Evolutionary conservation across 306 rosid genomes (phyloP).

Genomic region (barrel medic (Medicago truncatula)): MtrunA17r5.0-ANR NC_053047.1:10505501-10506000

Average conservation of each 20-base stretch:
- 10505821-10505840: conserved; percentile 73
- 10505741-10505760: conserved; percentile 94
- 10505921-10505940: conserved; percentile 85
- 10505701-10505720: conserved; percentile 83
- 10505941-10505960: conserved; percentile 85
- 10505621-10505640: not conserved
- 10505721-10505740: conserved; percentile 82
- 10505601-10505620: not conserved
- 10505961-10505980: not conserved
- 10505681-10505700: conserved; percentile 80
- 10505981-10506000: not conserved
- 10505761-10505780: conserved; percentile 87
- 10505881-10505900: conserved; percentile 86
- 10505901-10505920: conserved; percentile 73
- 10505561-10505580: not conserved
- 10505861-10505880: conserved; percentile 73
- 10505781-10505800: conserved; percentile 76
- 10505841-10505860: conserved; percentile 81
- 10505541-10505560: not conserved
- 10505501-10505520: not conserved
- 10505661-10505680: conserved; percentile 59
- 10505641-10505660: conserved; percentile 50
- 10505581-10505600: not conserved
- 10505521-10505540: not conserved
- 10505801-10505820: conserved; percentile 74